phyloP scores from a whole-genome alignment of 768 basidiomycete species.

The Mycena haematopus region DNA sequence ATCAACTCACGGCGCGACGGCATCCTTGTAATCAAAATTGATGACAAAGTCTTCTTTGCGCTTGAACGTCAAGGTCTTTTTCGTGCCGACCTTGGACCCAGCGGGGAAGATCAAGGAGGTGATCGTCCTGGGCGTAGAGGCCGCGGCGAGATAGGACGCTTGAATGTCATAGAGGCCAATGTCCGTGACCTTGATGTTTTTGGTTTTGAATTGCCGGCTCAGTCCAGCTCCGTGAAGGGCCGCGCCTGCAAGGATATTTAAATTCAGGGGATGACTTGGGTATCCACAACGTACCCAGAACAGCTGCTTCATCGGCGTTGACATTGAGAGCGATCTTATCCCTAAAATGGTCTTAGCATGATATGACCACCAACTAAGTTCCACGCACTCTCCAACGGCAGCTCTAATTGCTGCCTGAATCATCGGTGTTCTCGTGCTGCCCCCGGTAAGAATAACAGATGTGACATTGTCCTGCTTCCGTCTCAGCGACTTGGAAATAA shows the following conservation, averaged over 20 bases:
- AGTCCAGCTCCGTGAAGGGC: slow-evolving; percentile 91
- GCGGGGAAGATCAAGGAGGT: slow-evolving; percentile 78
- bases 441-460: slow-evolving; percentile 93
- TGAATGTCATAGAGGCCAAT: slow-evolving; percentile 77
- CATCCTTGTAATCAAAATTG: slow-evolving; percentile 76
- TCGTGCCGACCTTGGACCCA: slow-evolving; percentile 77
- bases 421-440: slow-evolving; percentile 89
- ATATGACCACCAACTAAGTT: neutral
- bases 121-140: slow-evolving; percentile 68
- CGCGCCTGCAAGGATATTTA: slow-evolving; percentile 44
- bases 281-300: slow-evolving; percentile 60
- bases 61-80: slow-evolving; percentile 88
- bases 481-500: slow-evolving; percentile 12
- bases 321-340: slow-evolving; percentile 92
- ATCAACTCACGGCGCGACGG: slow-evolving; percentile 61
- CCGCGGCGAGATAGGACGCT: slow-evolving; percentile 74
- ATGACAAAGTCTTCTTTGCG: slow-evolving; percentile 84
- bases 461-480: slow-evolving; percentile 74
- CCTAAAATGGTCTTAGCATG: slow-evolving; percentile 38
- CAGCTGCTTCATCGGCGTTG: slow-evolving; percentile 96
- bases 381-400: slow-evolving; percentile 77
- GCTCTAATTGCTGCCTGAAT: slow-evolving; percentile 82
- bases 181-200: slow-evolving; percentile 87
- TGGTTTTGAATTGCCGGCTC: slow-evolving; percentile 93
- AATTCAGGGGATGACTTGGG: neutral